Conservation (phyloP, 495 filamentous ascomycete species). For the Neohortaea acidophila region DNA sequence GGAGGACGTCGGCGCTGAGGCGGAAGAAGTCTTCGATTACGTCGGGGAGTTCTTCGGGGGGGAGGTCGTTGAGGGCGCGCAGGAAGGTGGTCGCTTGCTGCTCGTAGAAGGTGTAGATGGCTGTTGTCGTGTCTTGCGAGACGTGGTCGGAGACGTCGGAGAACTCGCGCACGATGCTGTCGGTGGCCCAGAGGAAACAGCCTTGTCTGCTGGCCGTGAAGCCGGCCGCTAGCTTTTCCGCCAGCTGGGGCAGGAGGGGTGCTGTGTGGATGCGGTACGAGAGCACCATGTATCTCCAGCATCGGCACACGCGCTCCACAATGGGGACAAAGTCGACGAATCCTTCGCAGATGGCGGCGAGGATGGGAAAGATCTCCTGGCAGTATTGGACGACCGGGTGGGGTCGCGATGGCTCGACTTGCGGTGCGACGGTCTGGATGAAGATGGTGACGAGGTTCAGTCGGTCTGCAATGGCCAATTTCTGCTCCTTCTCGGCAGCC, state of each 20-base stretch:
- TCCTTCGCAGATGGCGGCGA: conserved; percentile 68
- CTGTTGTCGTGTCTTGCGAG: conserved; percentile 63
- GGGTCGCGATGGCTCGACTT: conserved; percentile 51
- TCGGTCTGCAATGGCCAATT: conserved; percentile 78
- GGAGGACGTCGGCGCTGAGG: conserved; percentile 70
- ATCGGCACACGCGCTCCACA: conserved; percentile 81
- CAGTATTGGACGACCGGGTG: conserved; percentile 95
- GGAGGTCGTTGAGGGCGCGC: conserved; percentile 69
- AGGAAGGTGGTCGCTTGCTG: conserved; percentile 79
- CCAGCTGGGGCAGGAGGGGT: conserved; percentile 68
- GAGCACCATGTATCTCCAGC: conserved; percentile 91
- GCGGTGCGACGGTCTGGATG: conserved; percentile 62
- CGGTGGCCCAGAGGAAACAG: conserved; percentile 94
- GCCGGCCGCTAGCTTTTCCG: conserved; percentile 68
- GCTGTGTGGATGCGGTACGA: conserved; percentile 83
- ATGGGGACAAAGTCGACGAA: conserved; percentile 76
- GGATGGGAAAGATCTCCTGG: conserved; percentile 74
- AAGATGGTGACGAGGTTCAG: conserved; percentile 86
- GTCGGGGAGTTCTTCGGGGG: conserved; percentile 79
- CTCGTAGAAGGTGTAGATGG: conserved; percentile 89
- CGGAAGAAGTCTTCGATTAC: conserved; percentile 99
- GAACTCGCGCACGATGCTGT: conserved; percentile 88
- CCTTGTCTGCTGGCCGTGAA: conserved; percentile 81
- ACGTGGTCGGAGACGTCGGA: conserved; percentile 74
- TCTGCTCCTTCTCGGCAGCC: conserved; percentile 63